phyloP scores from a whole-genome alignment of 345 rosid species.

The Salix caprea region DNA sequence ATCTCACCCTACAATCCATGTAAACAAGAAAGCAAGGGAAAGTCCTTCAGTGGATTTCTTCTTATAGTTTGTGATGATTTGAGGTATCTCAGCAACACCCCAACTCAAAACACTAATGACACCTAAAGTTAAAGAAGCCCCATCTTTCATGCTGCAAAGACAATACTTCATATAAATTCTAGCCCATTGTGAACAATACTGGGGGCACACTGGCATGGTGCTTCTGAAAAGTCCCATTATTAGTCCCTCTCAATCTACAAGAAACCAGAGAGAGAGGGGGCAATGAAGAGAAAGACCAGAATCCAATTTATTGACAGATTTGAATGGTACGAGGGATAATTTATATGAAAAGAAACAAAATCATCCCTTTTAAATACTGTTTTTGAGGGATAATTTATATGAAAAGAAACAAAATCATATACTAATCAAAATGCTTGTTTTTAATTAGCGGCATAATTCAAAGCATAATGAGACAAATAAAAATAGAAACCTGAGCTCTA shows the following conservation, averaged over 20 bases:
- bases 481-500: too few species aligned
- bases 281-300: neutral
- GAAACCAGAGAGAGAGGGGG: neutral
- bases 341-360: neutral
- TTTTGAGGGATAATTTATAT: neutral
- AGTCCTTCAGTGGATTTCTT: slow-evolving; percentile 73
- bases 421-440: neutral
- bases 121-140: slow-evolving; percentile 51
- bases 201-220: slow-evolving; percentile 27
- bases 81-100: slow-evolving; percentile 84
- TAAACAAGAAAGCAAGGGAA: slow-evolving; percentile 66
- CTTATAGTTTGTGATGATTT: slow-evolving; percentile 63
- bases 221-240: neutral
- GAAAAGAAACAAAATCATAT: neutral
- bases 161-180: slow-evolving; percentile 38
- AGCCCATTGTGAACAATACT: slow-evolving; percentile 51
- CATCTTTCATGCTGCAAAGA: slow-evolving; percentile 50
- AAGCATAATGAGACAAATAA: neutral
- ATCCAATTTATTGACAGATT: neutral
- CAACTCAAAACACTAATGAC: slow-evolving; percentile 65
- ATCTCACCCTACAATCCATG: slow-evolving; percentile 78
- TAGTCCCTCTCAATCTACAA: neutral
- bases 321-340: neutral
- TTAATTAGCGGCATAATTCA: neutral
- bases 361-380: neutral